These are phyloP conservation scores for Arthrobotrys musiformis DNA, from an alignment of 2,329 filamentous ascomycete genomes.

Conservation along the genomic window DNA sequence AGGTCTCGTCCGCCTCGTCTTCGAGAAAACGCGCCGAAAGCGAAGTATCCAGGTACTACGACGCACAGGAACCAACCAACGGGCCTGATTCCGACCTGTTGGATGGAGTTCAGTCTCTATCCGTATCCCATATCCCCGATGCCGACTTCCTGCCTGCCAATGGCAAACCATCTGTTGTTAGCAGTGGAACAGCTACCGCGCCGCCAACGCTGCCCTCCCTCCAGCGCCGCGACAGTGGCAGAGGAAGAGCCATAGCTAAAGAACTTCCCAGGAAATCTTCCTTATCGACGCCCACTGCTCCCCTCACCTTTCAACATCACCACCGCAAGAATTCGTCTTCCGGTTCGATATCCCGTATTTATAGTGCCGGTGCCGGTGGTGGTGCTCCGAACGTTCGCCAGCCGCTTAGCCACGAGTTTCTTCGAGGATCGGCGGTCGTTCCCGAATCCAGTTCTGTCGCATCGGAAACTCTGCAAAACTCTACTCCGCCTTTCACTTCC, in stretches of 20 bases:
- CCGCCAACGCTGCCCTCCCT: neutral
- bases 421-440: neutral
- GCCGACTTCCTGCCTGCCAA: conserved; percentile 2
- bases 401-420: conserved; percentile 32
- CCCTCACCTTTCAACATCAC: conserved; percentile 48
- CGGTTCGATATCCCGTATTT: conserved; percentile 24
- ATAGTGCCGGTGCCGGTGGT: neutral
- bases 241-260: conserved; percentile 24
- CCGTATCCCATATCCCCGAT: conserved; percentile 16
- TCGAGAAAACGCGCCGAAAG: conserved; percentile 54
- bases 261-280: conserved; percentile 37
- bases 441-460: conserved; percentile 38
- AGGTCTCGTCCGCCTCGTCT: conserved; percentile 35
- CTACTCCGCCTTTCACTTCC: conserved; percentile 37
- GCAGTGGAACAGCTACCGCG: neutral
- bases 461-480: conserved; percentile 43
- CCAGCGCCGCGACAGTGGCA: conserved; percentile 46
- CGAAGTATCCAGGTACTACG: conserved; percentile 54
- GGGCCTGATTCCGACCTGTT: conserved; percentile 30
- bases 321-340: conserved; percentile 36
- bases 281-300: conserved; percentile 28
- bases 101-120: conserved; percentile 24
- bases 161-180: conserved; percentile 13
- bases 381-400: conserved; percentile 9
- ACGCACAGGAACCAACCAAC: conserved; percentile 42